A percentile compares a stretch with the other conserved stretches of the same genome.
Conservation (phyloP, 192 early-diverging fungal species). For the Mortierella antarctica region DNA sequence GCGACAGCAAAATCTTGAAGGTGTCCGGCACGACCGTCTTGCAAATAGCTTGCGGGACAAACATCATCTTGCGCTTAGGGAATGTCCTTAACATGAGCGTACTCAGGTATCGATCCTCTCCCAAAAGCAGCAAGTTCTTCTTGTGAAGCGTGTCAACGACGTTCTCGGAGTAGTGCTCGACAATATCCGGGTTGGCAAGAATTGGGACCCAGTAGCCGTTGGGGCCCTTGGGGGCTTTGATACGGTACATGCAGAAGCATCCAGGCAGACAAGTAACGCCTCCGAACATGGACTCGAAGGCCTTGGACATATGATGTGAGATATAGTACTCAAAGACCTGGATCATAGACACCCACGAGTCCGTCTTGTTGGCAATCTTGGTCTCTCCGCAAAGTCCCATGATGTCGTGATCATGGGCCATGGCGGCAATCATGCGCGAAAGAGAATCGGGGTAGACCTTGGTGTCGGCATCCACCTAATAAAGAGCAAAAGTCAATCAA, state of each 20-base stretch:
- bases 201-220: slow-evolving; percentile 89
- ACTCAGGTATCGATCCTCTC: slow-evolving; percentile 95
- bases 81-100: slow-evolving; percentile 96
- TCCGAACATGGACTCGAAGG: slow-evolving; percentile 88
- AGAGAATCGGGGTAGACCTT: slow-evolving; percentile 83
- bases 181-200: slow-evolving; percentile 84
- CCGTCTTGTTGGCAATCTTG: slow-evolving; percentile 84
- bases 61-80: slow-evolving; percentile 95
- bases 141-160: slow-evolving; percentile 90
- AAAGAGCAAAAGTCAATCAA: background rate
- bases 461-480: slow-evolving; percentile 84
- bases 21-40: slow-evolving; percentile 90
- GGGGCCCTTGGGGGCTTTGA: slow-evolving; percentile 83
- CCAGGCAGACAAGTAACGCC: slow-evolving; percentile 87
- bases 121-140: slow-evolving; percentile 93
- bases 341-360: slow-evolving; percentile 84
- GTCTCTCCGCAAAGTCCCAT: slow-evolving; percentile 86
- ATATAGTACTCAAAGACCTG: slow-evolving; percentile 93
- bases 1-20: slow-evolving; percentile 85
- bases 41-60: slow-evolving; percentile 92
- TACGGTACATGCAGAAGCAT: slow-evolving; percentile 90
- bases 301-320: slow-evolving; percentile 84
- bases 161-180: slow-evolving; percentile 88
- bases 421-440: slow-evolving; percentile 73
- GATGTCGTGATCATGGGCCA: slow-evolving; percentile 77